Evolutionary conservation across 441 rosid genomes (phyloP).

Genomic region (Jatropha podagrica): DNA sequence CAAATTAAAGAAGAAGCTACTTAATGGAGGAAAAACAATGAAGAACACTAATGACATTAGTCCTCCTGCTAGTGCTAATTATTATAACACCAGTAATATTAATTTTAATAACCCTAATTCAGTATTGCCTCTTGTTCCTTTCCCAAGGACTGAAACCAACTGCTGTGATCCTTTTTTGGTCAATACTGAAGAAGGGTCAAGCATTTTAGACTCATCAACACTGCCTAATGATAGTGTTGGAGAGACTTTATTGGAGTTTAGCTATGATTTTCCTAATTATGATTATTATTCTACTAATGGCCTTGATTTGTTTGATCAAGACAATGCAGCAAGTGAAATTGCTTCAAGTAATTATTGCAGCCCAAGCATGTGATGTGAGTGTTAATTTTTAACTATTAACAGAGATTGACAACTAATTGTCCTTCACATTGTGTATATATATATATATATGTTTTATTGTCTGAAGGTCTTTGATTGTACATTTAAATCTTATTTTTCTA

Average conservation of each 20-base stretch:
- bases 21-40: conserved; percentile 28
- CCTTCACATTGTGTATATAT: too few relatives aligned
- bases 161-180: conserved; percentile 5
- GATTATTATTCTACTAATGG: conserved; percentile 22
- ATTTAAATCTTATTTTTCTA: too few relatives aligned
- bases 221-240: not conserved
- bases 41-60: not conserved
- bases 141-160: conserved; percentile 22
- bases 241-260: conserved; percentile 24
- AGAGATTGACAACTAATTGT: too few relatives aligned
- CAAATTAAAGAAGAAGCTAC: conserved; percentile 26
- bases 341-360: too few relatives aligned
- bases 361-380: too few relatives aligned
- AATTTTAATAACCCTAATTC: not conserved
- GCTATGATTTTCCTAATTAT: conserved; percentile 18
- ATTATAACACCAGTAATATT: not conserved
- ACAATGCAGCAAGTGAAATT: not conserved
- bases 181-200: conserved; percentile 13
- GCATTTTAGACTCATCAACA: conserved; percentile 22
- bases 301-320: conserved; percentile 19
- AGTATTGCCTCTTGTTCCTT: not conserved
- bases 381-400: too few relatives aligned
- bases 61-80: not conserved
- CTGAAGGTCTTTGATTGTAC: too few relatives aligned
- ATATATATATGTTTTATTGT: too few relatives aligned